A percentile compares a stretch with the other conserved stretches of the same genome.
Evolutionary conservation across 2,329 filamentous ascomycete genomes (phyloP).

Genomic region (Ceratocystis cubensis): DNA sequence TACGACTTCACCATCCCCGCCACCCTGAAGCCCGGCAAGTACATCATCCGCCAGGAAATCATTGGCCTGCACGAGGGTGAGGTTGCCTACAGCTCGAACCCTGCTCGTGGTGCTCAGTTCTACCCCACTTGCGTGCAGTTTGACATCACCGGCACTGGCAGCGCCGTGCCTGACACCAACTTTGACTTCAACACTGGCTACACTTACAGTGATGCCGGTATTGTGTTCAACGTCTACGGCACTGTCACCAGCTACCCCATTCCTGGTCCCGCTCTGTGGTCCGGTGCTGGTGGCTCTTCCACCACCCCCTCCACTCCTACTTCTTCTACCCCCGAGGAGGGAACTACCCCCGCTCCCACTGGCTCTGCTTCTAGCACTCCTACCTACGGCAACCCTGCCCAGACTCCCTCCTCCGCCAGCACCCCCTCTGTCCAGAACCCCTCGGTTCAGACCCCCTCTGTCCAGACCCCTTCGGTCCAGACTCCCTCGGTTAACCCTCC

Average conservation of each 20-base stretch:
- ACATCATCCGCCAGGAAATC: conserved; percentile 43
- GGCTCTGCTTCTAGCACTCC: conserved; percentile 6
- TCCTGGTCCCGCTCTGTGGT: conserved; percentile 29
- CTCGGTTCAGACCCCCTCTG: not conserved
- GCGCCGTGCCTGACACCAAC: conserved; percentile 32
- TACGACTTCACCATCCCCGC: conserved; percentile 37
- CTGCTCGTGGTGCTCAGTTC: conserved; percentile 35
- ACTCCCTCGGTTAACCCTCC: conserved; percentile 16
- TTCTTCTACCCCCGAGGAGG: not conserved
- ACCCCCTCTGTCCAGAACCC: not conserved
- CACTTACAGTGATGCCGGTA: conserved; percentile 44
- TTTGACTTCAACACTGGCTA: conserved; percentile 43
- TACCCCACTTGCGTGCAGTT: conserved; percentile 42
- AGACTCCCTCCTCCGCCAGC: conserved; percentile 12
- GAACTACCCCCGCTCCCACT: not conserved
- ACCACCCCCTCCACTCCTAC: not conserved
- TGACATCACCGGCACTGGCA: conserved; percentile 32
- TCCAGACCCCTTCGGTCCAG: conserved; percentile 20
- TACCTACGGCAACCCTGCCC: conserved; percentile 4
- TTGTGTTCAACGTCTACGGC: conserved; percentile 47
- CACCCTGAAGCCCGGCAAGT: conserved; percentile 37
- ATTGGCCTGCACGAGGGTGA: conserved; percentile 40
- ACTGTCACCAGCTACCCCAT: conserved; percentile 27
- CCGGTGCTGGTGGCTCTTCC: conserved; percentile 18
- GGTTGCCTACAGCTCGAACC: conserved; percentile 28